These are phyloP conservation scores for Leccinum rimulosum DNA, from an alignment of 768 basidiomycete species.

Conservation along the genomic window DNA sequence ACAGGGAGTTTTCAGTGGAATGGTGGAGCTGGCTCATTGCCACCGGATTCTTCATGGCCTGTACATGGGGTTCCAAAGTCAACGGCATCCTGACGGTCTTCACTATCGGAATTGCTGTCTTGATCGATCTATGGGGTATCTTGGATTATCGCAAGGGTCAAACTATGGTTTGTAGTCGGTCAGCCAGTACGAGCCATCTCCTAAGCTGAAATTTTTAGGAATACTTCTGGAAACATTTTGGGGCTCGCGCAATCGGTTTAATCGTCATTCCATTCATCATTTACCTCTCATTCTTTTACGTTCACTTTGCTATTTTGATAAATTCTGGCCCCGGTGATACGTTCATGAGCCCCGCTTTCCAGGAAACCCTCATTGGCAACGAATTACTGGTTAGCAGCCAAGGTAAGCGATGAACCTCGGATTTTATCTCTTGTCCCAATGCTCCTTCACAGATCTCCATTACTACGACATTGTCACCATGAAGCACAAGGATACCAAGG, in stretches of 20 bases:
- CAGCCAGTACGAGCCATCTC: not conserved
- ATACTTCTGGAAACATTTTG: conserved; percentile 86
- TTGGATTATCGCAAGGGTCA: conserved; percentile 80
- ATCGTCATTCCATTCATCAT: conserved; percentile 87
- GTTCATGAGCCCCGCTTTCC: conserved; percentile 98
- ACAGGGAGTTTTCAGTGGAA: conserved; percentile 78
- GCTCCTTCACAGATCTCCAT: conserved; percentile 69
- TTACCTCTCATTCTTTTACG: conserved; percentile 94
- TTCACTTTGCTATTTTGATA: conserved; percentile 87
- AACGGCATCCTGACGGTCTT: conserved; percentile 91
- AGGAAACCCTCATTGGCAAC: conserved; percentile 91
- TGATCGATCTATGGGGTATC: conserved; percentile 93
- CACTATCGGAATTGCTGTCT: conserved; percentile 86
- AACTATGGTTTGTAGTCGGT: conserved; percentile 56
- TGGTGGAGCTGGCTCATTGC: conserved; percentile 96
- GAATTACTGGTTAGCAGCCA: conserved; percentile 90
- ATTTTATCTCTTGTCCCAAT: not conserved
- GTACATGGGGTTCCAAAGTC: conserved; percentile 97
- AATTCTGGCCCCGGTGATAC: conserved; percentile 89
- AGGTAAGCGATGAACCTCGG: conserved; percentile 50
- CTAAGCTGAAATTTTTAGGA: conserved; percentile 47
- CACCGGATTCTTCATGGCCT: conserved; percentile 92
- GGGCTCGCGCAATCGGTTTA: conserved; percentile 77
- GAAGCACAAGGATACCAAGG: conserved; percentile 90
- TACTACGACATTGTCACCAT: conserved; percentile 89